Percentiles rank a stretch among this genome's conserved stretches.
These are phyloP conservation scores for Oidium heveae DNA, from an alignment of 2,329 filamentous ascomycete genomes.

Conservation along the genomic window DNA sequence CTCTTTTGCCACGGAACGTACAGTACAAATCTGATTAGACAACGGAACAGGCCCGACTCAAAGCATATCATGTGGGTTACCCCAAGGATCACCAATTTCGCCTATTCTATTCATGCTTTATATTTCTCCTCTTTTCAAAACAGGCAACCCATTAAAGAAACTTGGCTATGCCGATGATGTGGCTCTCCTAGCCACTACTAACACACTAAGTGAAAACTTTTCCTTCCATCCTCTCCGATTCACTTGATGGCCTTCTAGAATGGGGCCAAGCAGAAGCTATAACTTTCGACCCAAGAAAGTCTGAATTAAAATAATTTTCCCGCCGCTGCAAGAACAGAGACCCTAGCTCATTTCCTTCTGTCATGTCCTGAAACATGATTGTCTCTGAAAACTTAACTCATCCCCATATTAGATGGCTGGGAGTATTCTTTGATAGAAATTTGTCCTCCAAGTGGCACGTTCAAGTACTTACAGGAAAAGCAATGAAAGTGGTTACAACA, in stretches of 20 bases:
- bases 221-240: not conserved
- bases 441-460: not conserved
- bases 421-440: not conserved
- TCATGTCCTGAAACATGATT: not conserved
- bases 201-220: not conserved
- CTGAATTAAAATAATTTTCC: not conserved
- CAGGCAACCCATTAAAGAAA: not conserved
- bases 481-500: too few species aligned
- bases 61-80: not conserved
- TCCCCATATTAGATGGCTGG: not conserved
- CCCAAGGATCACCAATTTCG: not conserved
- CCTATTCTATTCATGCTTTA: not conserved
- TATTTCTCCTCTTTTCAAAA: not conserved
- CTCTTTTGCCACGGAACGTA: not conserved
- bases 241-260: not conserved
- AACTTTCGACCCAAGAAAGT: not conserved
- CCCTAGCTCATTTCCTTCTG: not conserved
- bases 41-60: not conserved
- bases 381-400: not conserved
- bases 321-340: not conserved
- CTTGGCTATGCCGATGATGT: not conserved
- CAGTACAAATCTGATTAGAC: not conserved
- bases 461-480: not conserved
- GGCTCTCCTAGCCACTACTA: not conserved
- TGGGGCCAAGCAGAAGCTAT: not conserved